phyloP scores from a whole-genome alignment of 306 rosid species.

The Albizia julibrissin region DNA sequence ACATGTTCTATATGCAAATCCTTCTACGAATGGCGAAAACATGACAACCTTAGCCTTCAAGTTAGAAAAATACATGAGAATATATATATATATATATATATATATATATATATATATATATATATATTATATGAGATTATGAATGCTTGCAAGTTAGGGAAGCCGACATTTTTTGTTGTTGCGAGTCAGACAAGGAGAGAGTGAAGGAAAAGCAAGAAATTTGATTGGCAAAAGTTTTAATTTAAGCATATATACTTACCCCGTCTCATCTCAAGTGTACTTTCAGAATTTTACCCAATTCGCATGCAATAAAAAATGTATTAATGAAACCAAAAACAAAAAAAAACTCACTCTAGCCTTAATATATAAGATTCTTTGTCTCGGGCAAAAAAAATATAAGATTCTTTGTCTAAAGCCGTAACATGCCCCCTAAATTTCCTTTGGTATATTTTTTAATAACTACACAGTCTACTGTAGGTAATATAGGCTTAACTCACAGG shows the following conservation, averaged over 20 bases:
- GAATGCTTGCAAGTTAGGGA: conserved; percentile 20
- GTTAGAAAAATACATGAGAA: conserved; percentile 8
- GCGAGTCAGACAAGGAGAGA: background rate
- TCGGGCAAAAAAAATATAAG: too few relatives aligned
- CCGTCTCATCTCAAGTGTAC: background rate
- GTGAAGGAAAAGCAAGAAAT: background rate
- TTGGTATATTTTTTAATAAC: too few relatives aligned
- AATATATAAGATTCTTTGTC: too few relatives aligned
- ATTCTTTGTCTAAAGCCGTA: too few relatives aligned
- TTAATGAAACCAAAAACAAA: too few relatives aligned
- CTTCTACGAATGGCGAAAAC: background rate
- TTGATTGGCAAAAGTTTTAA: background rate
- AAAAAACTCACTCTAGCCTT: too few relatives aligned
- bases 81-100: background rate
- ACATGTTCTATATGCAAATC: background rate
- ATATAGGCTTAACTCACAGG: too few relatives aligned
- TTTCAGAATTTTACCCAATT: background rate
- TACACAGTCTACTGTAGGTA: too few relatives aligned
- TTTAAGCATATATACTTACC: background rate
- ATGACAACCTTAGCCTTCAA: conserved; percentile 30
- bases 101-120: background rate
- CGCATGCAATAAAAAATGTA: background rate
- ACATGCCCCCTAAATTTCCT: too few relatives aligned
- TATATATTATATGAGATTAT: background rate
- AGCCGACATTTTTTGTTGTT: conserved; percentile 30